Evolutionary conservation across 2,329 filamentous ascomycete species (phyloP).

Genomic region (Colletotrichum endophyticum): DNA sequence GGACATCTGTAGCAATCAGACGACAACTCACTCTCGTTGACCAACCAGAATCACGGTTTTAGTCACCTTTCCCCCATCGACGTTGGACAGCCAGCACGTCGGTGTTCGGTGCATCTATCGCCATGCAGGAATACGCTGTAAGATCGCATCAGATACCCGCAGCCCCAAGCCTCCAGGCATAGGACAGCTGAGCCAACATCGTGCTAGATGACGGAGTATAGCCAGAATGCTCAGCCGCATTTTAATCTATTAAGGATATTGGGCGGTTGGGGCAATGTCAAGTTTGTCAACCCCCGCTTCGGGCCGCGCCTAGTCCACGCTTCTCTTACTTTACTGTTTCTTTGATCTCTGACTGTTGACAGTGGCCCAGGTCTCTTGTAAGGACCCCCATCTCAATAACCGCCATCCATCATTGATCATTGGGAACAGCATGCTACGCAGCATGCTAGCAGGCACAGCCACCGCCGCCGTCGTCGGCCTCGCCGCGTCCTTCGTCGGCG

Average conservation of each 20-base stretch:
- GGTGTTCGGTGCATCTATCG: not conserved
- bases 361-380: conserved; percentile 2
- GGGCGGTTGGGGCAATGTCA: conserved; percentile 25
- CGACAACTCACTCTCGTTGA: not conserved
- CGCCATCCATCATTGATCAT: rapidly evolving
- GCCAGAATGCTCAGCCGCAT: not conserved
- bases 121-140: conserved; percentile 1
- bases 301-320: not conserved
- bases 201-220: not conserved
- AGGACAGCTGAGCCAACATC: not conserved
- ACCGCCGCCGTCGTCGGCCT: conserved; percentile 22
- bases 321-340: rapidly evolving
- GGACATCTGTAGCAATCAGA: not conserved
- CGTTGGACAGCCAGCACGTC: not conserved
- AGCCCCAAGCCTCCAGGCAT: not conserved
- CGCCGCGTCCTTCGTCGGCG: conserved; percentile 16
- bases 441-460: conserved; percentile 25
- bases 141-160: not conserved
- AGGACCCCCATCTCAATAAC: not conserved
- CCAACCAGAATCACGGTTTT: not conserved
- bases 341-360: not conserved
- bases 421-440: conserved; percentile 25
- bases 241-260: conserved; percentile 17
- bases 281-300: not conserved
- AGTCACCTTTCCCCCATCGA: not conserved